A percentile compares a stretch with the other conserved stretches of the same genome.
Evolutionary conservation across 1,284 basidiomycete species (phyloP).

Genomic region (Spongispora temasekensis): DNA sequence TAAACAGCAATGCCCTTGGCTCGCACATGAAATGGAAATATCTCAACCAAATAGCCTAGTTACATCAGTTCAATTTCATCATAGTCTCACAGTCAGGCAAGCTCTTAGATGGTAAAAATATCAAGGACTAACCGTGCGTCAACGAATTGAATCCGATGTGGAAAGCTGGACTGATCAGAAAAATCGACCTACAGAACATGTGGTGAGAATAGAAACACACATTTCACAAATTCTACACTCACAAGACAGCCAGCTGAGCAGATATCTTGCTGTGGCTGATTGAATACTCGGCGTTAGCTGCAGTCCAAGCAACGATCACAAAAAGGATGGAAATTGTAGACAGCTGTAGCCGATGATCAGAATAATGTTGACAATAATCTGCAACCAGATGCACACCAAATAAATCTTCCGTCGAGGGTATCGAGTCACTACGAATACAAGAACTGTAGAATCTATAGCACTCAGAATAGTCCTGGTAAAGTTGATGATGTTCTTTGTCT

Average conservation of each 20-base stretch:
- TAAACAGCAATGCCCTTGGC: no score
- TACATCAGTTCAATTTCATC: not conserved
- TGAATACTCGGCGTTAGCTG: slow-evolving; percentile 10
- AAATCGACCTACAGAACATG: not conserved
- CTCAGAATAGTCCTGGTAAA: not conserved
- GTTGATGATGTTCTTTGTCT: not conserved
- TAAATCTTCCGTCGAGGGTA: not conserved
- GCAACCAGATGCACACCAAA: no score
- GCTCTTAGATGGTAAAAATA: not conserved
- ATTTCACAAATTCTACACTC: not conserved
- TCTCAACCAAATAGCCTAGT: slow-evolving; percentile 18
- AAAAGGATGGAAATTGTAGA: not conserved
- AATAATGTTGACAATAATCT: no score
- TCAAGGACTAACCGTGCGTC: not conserved
- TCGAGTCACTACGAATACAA: not conserved
- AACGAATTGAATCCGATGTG: not conserved
- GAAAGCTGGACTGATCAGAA: not conserved
- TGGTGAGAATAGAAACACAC: not conserved
- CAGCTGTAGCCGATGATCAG: no score
- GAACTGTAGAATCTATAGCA: not conserved
- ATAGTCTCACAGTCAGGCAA: not conserved
- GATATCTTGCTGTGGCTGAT: slow-evolving; percentile 3
- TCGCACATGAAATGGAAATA: slow-evolving; percentile 25
- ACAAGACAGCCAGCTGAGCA: slow-evolving; percentile 8
- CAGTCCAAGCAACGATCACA: slow-evolving; percentile 8